Percentiles rank a stretch among this genome's conserved stretches.
Conservation (phyloP, 208 protist species). For the Jaenimonas drosophilae region DNA sequence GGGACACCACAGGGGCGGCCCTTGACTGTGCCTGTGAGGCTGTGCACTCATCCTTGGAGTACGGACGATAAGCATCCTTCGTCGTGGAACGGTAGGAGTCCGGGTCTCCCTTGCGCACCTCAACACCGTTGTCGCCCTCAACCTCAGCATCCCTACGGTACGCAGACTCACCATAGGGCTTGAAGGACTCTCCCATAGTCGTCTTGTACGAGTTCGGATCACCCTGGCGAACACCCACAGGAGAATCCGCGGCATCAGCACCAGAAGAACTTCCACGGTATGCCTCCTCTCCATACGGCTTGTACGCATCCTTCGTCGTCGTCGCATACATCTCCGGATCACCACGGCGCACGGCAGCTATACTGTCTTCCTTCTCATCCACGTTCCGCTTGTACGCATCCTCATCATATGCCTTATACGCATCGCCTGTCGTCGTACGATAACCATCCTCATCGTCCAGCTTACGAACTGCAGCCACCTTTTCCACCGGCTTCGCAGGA, state of each 20-base stretch:
- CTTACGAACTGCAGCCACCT: too few species aligned
- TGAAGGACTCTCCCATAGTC: slow-evolving; percentile 3
- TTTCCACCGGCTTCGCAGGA: too few species aligned
- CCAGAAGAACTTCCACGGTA: slow-evolving; percentile 5
- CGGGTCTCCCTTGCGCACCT: slow-evolving; percentile 38
- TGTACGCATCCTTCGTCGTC: slow-evolving; percentile 16
- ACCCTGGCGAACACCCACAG: slow-evolving; percentile 3
- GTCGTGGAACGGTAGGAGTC: slow-evolving; percentile 29
- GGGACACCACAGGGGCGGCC: slow-evolving; percentile 5
- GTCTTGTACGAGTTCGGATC: slow-evolving; percentile 5
- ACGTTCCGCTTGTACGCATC: slow-evolving; percentile 23
- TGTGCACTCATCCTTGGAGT: too few species aligned
- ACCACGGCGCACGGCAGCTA: slow-evolving; percentile 2
- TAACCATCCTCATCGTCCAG: too few species aligned
- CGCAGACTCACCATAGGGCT: slow-evolving; percentile 1
- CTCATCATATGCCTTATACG: slow-evolving; percentile 9
- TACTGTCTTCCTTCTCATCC: slow-evolving; percentile 3
- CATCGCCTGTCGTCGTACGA: slow-evolving; percentile 4
- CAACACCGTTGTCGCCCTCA: neutral
- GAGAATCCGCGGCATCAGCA: neutral
- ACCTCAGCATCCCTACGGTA: slow-evolving; percentile 1
- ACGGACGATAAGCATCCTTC: neutral
- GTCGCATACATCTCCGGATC: slow-evolving; percentile 25
- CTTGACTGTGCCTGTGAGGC: too few species aligned
- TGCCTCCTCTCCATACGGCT: slow-evolving; percentile 10